Percentiles rank a stretch among this genome's conserved stretches.
Evolutionary conservation across 139 green algal species (phyloP).

Genomic region (Volvox reticuliferus): DNA sequence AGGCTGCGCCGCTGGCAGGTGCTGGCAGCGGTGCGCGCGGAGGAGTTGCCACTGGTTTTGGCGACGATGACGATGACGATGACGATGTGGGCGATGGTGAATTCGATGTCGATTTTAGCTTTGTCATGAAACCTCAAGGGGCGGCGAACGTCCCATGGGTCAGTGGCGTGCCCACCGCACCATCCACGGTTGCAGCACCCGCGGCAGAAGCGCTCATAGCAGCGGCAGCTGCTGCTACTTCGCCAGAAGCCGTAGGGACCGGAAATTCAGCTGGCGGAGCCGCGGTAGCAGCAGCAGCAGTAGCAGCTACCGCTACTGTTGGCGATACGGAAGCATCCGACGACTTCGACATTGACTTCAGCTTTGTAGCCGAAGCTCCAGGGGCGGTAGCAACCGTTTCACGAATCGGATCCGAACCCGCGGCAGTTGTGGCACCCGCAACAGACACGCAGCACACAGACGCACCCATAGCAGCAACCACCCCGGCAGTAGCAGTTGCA

Average conservation of each 20-base stretch:
- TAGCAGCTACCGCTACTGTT: background rate
- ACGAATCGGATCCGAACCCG: no score
- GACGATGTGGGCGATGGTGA: background rate
- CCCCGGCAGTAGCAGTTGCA: background rate
- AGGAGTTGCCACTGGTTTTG: no score
- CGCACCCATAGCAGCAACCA: no score
- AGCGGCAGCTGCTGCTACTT: background rate
- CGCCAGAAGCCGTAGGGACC: background rate
- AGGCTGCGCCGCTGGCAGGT: background rate
- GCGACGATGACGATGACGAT: background rate
- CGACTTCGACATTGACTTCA: constrained; percentile 55
- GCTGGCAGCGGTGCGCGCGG: background rate
- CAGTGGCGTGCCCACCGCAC: no score
- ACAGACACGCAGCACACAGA: no score
- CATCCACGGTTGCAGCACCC: constrained; percentile 28
- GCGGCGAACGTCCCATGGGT: no score
- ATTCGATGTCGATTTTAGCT: constrained; percentile 52
- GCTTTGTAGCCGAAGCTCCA: background rate
- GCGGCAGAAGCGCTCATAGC: constrained; percentile 4
- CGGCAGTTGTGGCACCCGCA: no score
- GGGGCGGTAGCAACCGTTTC: no score
- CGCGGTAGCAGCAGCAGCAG: background rate
- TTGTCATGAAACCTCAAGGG: background rate
- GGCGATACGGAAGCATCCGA: background rate
- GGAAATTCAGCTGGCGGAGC: no score